Base-by-base conservation (phyloP, 2,329 filamentous ascomycete species). In the Phaeosphaeriaceae sp. region DNA sequence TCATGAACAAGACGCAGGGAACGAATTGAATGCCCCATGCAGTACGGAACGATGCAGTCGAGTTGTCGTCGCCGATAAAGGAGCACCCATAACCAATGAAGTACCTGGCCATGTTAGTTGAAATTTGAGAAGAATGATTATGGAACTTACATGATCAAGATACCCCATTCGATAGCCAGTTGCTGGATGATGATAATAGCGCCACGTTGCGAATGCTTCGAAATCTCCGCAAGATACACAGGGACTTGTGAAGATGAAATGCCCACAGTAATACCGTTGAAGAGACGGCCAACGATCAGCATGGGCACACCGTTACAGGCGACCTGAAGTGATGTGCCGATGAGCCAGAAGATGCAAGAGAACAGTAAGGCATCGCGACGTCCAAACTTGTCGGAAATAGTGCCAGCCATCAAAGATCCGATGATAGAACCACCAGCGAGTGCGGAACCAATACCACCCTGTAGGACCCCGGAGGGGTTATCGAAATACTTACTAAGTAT, bases 381-480 rank as follows among this genome's bases (percentile, higher is more conserved):
- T 24, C 83, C 84, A 49, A 81, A 75, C 60, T 73, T 80, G 67
- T 85, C 79, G n/a, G 81, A 84, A 4, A 83, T 65, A 1, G 76
- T 77, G 13, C 87, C 87, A 77, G 83, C 80, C 17, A 81, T 78
- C 9, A 82, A 61, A 2, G 81, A 80, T 1, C 82, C 83, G 30
- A 84, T 62, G 21, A 85, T 77, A 0, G 81, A 84, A 13, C 83
- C 83, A 21, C 78, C 83, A 28, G 83, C 81, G 7, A 84, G 74
- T n/a, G 82, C 75, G 28, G 82, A 78, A 30, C 79, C 80, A 55
- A 85, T 86, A 30, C 76, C 82, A 46, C 83, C 84, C 69, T 85
- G 83, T 1, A 72, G 67, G 19, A 82, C 68, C 15, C 81, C 81
- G 46, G 79, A 72, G 8, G 84, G 84, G 49, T 83, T 81, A 65